Conservation (phyloP, 441 rosid species). For the Metrosideros polymorpha region DNA sequence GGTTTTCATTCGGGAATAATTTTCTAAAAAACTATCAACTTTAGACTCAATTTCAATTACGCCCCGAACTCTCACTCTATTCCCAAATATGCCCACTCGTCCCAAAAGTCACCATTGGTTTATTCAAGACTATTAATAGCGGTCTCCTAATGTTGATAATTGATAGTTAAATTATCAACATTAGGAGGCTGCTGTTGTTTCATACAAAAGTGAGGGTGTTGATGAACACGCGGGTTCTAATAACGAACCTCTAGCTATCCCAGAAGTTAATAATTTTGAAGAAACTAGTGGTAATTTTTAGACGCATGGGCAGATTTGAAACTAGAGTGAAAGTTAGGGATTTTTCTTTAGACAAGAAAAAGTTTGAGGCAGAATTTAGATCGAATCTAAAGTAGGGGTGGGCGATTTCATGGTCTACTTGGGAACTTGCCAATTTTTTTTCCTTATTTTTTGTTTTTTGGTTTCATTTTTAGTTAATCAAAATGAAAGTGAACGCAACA, state of each 20-base stretch:
- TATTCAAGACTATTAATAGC: background rate
- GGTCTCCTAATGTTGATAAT: too few relatives aligned
- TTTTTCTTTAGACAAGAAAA: background rate
- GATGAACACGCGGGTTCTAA: background rate
- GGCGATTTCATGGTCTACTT: too few relatives aligned
- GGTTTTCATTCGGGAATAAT: background rate
- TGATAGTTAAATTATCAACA: background rate
- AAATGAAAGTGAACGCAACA: too few relatives aligned
- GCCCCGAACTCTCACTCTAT: accelerated
- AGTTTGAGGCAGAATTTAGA: accelerated
- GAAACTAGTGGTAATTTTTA: background rate
- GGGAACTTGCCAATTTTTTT: too few relatives aligned
- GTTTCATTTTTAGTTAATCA: too few relatives aligned
- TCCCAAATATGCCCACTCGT: accelerated
- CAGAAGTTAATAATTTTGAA: background rate
- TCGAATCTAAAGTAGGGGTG: background rate
- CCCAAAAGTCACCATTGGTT: background rate
- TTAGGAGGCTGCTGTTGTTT: background rate
- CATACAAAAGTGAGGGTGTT: background rate
- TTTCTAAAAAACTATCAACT: background rate
- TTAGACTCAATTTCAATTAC: background rate
- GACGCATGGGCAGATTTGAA: background rate
- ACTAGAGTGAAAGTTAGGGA: background rate
- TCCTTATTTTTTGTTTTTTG: too few relatives aligned
- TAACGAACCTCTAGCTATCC: background rate